A percentile compares a stretch with the other conserved stretches of the same genome.
phyloP scores from a whole-genome alignment of 2,329 filamentous ascomycete genomes.

The Ophiosphaerella herpotricha region DNA sequence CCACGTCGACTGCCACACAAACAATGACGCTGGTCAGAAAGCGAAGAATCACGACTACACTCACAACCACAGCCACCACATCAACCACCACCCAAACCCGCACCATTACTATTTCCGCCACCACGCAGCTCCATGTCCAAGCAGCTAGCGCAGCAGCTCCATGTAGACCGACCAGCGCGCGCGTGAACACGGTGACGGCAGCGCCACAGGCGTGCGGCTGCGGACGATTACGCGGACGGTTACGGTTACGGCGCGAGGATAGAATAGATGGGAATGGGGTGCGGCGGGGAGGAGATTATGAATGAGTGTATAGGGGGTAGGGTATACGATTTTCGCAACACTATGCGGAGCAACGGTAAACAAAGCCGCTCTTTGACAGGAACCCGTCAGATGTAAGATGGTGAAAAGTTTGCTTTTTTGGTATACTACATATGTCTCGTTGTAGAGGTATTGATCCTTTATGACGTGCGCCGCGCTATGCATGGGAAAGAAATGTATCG shows the following conservation, averaged over 20 bases:
- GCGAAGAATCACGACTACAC: no score
- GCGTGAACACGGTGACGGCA: background rate
- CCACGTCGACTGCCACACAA: no score
- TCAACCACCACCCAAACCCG: background rate
- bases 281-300: background rate
- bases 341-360: no score
- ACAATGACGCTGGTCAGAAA: no score
- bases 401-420: no score
- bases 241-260: background rate
- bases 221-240: background rate
- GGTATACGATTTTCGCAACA: no score
- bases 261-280: background rate
- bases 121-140: background rate
- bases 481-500: slow-evolving; percentile 7
- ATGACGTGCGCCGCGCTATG: slow-evolving; percentile 17
- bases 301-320: no score
- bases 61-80: no score
- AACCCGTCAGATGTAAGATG: no score
- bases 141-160: background rate
- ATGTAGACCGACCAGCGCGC: background rate
- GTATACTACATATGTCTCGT: no score
- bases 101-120: background rate
- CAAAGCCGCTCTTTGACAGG: no score
- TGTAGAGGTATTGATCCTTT: no score
- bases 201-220: background rate